Base-by-base conservation (phyloP, 192 early-diverging fungal genomes). In the Coemansia sp. region DNA sequence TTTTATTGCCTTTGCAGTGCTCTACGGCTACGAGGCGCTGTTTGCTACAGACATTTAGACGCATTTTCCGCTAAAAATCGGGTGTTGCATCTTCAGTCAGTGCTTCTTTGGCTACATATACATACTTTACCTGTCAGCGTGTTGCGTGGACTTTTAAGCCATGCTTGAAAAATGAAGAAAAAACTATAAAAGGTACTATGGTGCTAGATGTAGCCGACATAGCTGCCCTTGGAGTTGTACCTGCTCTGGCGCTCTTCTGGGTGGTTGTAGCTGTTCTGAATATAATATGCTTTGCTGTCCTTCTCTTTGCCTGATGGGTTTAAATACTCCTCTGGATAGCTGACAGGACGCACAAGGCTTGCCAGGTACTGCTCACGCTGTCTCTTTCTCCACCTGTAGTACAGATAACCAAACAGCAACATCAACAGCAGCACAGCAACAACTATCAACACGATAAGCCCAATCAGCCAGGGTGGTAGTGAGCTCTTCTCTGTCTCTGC, bases 1-100 rank as follows among this genome's bases (percentile, higher is more conserved):
- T 10, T 98, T 98, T 57, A 71, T 96, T 28, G 53, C 90, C 19
- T 98, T 95, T 82, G 86, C 88, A 10, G 3, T 90, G n/a, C 53
- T 86, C 27, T 85, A 84, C 28, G 56, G 85, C 3, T 88, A 86
- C 53, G 82, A 87, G 54, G 75, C 64, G 8, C 39, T 61, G 19
- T 21, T 34, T 38, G 21, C 29, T 26, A 28, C 17, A 15, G 32
- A 30, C 29, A 39, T 43, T 12, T 55, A 55, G 35, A 35, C 20
- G 5, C 30, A 5, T n/a, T 39, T 39, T 39, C 38, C 22, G 9
- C 5, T 7, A 35, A 35, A 35, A n/a, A n/a, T 19, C 17, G n/a
- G n/a, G n/a, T 39, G 17, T 39, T 39, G 36, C 36, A 39, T 39
- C n/a, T 39, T 39, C 17, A 2, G 4, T 15, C 36, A 15, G 19